A percentile compares a stretch with the other conserved stretches of the same genome.
Evolutionary conservation across 2,329 filamentous ascomycete genomes (phyloP).

Genomic region (Onygenales sp.): DNA sequence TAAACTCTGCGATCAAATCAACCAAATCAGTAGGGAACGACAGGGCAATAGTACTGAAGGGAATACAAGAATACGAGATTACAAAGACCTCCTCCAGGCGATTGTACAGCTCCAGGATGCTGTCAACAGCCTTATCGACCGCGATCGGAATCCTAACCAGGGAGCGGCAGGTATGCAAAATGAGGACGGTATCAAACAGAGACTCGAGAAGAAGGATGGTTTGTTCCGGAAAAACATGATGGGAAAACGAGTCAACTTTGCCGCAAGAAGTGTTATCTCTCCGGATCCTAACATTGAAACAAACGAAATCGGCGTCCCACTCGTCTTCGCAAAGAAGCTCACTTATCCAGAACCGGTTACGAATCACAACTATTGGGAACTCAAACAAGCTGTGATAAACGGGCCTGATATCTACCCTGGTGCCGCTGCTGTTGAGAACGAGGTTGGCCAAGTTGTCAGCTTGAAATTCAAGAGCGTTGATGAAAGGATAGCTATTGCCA

Average conservation of each 20-base stretch:
- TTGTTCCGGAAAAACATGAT: constrained; percentile 99
- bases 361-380: constrained; percentile 89
- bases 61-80: constrained; percentile 48
- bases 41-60: constrained; percentile 36
- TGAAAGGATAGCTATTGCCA: constrained; percentile 80
- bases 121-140: constrained; percentile 89
- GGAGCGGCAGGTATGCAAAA: constrained; percentile 68
- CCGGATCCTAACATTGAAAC: constrained; percentile 98
- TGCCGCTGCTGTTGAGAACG: constrained; percentile 88
- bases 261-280: constrained; percentile 93
- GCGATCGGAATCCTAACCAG: constrained; percentile 72
- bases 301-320: constrained; percentile 95
- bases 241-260: constrained; percentile 99
- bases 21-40: constrained; percentile 64
- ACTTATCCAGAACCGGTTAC: constrained; percentile 97
- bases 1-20: constrained; percentile 62
- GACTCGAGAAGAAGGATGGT: constrained; percentile 96
- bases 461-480: constrained; percentile 79
- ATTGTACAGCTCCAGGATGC: constrained; percentile 78
- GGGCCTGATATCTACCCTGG: constrained; percentile 90
- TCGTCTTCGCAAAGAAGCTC: constrained; percentile 93
- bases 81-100: constrained; percentile 68
- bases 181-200: constrained; percentile 94
- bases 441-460: constrained; percentile 84
- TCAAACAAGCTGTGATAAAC: constrained; percentile 94